Evolutionary conservation across 2,329 filamentous ascomycete species (phyloP).

Genomic region (Verticillium isaacii): DNA sequence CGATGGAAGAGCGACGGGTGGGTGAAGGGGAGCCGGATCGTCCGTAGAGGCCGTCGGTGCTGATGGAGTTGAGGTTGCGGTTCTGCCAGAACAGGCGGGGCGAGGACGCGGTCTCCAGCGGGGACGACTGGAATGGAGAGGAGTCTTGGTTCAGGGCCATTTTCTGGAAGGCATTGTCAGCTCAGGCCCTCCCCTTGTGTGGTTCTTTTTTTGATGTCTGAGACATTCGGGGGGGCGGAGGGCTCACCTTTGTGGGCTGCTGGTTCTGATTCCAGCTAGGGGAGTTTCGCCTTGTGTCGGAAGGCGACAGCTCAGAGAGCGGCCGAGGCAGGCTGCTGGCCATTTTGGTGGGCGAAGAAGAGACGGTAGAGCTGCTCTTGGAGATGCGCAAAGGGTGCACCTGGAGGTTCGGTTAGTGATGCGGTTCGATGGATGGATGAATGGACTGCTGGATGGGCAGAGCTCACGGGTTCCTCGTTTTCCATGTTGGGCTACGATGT

Average conservation of each 20-base stretch:
- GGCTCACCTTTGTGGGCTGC: conserved; percentile 63
- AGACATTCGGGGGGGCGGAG: conserved; percentile 14
- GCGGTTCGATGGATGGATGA: background rate
- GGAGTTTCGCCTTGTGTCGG: conserved; percentile 84
- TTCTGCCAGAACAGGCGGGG: conserved; percentile 91
- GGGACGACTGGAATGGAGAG: conserved; percentile 82
- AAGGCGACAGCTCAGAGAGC: conserved; percentile 83
- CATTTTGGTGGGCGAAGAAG: conserved; percentile 61
- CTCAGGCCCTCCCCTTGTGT: background rate
- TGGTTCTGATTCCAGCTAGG: conserved; percentile 77
- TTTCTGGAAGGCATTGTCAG: conserved; percentile 48
- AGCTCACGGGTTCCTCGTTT: conserved; percentile 12
- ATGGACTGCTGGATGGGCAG: background rate
- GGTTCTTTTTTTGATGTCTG: conserved; percentile 7
- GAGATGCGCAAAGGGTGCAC: conserved; percentile 76
- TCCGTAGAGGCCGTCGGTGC: conserved; percentile 69
- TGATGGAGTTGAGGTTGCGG: conserved; percentile 59
- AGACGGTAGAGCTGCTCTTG: conserved; percentile 44
- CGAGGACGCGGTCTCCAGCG: conserved; percentile 63
- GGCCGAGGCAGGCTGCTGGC: conserved; percentile 61
- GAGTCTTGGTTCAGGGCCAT: conserved; percentile 66
- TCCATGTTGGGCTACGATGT: conserved; percentile 10
- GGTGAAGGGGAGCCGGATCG: conserved; percentile 62
- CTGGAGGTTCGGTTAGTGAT: conserved; percentile 32
- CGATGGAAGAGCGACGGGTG: conserved; percentile 82